Conservation (phyloP, 306 rosid species). For the Arachis stenosperma region DNA sequence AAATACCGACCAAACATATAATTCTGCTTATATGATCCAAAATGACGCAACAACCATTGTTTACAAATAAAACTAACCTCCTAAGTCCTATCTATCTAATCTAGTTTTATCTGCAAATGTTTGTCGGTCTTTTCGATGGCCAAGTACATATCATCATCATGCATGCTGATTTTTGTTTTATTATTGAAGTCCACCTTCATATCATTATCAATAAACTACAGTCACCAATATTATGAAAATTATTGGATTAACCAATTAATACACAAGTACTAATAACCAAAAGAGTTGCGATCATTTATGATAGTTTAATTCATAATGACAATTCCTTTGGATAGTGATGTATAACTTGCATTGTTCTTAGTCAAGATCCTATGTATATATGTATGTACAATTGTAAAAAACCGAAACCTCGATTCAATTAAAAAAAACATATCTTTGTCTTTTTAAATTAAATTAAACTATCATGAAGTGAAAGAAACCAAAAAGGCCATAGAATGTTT, state of each 20-base stretch:
- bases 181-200: constrained; percentile 34
- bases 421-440: constrained; percentile 14
- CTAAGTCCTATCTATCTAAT: neutral
- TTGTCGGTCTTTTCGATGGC: constrained; percentile 57
- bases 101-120: constrained; percentile 25
- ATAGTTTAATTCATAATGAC: constrained; percentile 22
- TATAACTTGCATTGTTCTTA: constrained; percentile 17
- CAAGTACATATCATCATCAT: constrained; percentile 34
- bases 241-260: constrained; percentile 5
- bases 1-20: constrained; percentile 58
- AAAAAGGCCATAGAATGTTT: constrained; percentile 1
- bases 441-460: neutral
- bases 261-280: neutral
- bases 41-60: constrained; percentile 39
- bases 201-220: constrained; percentile 19
- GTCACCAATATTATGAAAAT: constrained; percentile 8
- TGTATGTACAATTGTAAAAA: neutral
- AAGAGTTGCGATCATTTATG: constrained; percentile 12
- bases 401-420: constrained; percentile 7
- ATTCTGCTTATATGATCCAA: constrained; percentile 43
- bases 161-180: neutral
- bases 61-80: constrained; percentile 43
- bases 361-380: constrained; percentile 40
- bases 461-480: constrained; percentile 20
- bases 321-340: constrained; percentile 37